Percentiles rank a stretch among this genome's conserved stretches.
Conservation (phyloP, 164 flowering plant species). For the Stephania japonica region DNA sequence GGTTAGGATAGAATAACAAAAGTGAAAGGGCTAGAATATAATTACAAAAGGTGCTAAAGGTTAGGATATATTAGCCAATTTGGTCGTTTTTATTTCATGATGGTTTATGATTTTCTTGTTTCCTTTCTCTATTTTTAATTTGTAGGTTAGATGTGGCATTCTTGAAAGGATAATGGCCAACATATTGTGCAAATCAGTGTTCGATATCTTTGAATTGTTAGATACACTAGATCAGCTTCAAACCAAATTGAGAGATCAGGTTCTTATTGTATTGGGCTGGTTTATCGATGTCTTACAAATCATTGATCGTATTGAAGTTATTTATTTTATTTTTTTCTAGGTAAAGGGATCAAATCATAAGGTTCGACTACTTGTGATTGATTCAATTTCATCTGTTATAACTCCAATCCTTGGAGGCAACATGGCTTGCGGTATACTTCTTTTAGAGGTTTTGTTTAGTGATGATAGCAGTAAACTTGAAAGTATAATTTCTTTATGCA, state of each 20-base stretch:
- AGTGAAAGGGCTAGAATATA: no score
- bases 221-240: conserved; percentile 55
- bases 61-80: no score
- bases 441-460: neutral
- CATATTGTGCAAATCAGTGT: conserved; percentile 56
- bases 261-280: conserved; percentile 18
- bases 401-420: conserved; percentile 72
- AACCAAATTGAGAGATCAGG: conserved; percentile 43
- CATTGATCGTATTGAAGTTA: neutral
- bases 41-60: no score
- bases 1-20: no score
- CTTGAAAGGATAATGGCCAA: conserved; percentile 49
- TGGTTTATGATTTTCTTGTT: neutral
- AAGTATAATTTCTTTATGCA: neutral
- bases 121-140: neutral
- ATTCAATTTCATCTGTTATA: conserved; percentile 72
- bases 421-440: conserved; percentile 56
- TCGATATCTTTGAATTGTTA: conserved; percentile 58
- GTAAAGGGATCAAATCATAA: conserved; percentile 19
- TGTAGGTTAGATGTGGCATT: conserved; percentile 29
- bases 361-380: conserved; percentile 54
- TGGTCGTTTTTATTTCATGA: neutral
- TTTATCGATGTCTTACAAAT: conserved; percentile 5
- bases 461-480: neutral
- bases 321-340: conserved; percentile 19